Conservation (phyloP, 225 moss, liverwort and hornwort species). For the Climacium dendroides region DNA sequence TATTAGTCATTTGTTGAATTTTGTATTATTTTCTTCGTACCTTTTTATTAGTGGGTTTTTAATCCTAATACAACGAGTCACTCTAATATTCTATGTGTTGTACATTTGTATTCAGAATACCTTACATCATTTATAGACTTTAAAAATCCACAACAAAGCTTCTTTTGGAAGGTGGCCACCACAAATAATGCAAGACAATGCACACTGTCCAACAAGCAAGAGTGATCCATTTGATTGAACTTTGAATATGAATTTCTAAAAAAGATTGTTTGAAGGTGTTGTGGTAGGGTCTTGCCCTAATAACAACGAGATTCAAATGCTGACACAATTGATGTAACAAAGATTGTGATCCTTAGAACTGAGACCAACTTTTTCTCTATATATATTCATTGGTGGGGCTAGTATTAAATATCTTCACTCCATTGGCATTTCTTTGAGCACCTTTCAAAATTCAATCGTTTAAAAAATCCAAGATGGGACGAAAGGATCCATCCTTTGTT, state of each 20-base stretch:
- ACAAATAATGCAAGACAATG: neutral
- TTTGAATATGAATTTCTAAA: neutral
- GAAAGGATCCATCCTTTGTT: constrained; percentile 11
- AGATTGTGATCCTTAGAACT: neutral
- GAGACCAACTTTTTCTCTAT: neutral
- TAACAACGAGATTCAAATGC: neutral
- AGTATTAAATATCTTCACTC: neutral
- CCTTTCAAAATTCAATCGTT: constrained; percentile 11
- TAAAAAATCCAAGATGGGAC: constrained; percentile 32
- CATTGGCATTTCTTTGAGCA: neutral
- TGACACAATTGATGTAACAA: neutral
- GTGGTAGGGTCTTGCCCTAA: neutral
- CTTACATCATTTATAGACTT: neutral
- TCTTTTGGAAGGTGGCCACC: neutral
- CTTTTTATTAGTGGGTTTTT: neutral
- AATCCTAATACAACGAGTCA: neutral
- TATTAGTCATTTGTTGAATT: neutral
- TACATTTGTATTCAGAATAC: neutral
- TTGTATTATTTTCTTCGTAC: neutral
- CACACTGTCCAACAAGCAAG: neutral
- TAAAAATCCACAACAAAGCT: neutral
- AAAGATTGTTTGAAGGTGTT: neutral
- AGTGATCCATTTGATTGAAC: neutral
- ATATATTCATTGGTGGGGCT: neutral
- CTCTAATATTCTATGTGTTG: neutral